Percentiles rank a stretch among this genome's conserved stretches.
These are phyloP conservation scores for Cryptococcus deneoformans DNA, from an alignment of 1,284 basidiomycete genomes.

Conservation along the genomic window DNA sequence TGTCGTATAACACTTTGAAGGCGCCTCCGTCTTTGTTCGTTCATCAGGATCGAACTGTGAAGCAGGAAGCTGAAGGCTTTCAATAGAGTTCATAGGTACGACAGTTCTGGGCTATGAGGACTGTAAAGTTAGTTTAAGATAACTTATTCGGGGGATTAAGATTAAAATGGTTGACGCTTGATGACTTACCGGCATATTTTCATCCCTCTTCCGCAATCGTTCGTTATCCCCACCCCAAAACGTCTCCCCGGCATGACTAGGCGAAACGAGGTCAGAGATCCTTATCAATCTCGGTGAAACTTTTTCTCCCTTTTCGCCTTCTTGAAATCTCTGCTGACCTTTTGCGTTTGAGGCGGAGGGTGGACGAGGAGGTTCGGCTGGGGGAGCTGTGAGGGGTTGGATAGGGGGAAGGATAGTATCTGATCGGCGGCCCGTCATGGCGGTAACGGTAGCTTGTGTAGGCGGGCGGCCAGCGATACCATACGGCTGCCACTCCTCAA, in stretches of 20 bases:
- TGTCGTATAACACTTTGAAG: neutral
- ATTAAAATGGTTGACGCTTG: no score
- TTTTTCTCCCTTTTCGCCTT: neutral
- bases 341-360: constrained; percentile 9
- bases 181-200: neutral
- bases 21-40: neutral
- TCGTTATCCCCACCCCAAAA: neutral
- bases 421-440: no score
- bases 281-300: constrained; percentile 15
- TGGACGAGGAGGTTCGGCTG: constrained; percentile 2
- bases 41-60: neutral
- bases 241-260: neutral
- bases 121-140: neutral
- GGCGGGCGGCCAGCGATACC: neutral
- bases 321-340: neutral
- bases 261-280: constrained; percentile 18
- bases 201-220: neutral
- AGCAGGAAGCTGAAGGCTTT: neutral
- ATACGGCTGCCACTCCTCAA: neutral
- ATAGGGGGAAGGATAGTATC: constrained; percentile 8
- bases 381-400: constrained; percentile 1
- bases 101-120: neutral
- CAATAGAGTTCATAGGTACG: neutral
- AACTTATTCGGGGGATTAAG: neutral
- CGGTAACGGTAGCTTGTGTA: neutral